phyloP scores from a whole-genome alignment of 371 early-diverging fungal species.

The Mucor mucedo region DNA sequence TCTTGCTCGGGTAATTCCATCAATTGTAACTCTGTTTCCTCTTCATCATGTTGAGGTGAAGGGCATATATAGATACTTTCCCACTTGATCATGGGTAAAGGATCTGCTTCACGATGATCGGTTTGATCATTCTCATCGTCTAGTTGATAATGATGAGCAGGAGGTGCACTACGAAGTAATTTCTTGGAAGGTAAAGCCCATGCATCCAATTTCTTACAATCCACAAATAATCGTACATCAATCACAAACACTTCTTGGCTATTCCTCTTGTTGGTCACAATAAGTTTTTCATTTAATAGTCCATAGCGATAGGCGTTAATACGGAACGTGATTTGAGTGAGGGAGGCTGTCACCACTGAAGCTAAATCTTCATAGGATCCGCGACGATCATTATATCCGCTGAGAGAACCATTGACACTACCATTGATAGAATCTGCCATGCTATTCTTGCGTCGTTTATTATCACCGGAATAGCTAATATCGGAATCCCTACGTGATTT shows the following conservation, averaged over 20 bases:
- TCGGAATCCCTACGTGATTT: constrained; percentile 27
- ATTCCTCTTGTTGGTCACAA: constrained; percentile 75
- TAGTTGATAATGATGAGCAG: background rate
- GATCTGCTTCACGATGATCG: constrained; percentile 53
- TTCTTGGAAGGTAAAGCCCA: constrained; percentile 32
- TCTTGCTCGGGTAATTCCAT: constrained; percentile 42
- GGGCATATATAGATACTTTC: constrained; percentile 63
- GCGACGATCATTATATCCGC: constrained; percentile 11
- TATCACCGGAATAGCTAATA: constrained; percentile 11
- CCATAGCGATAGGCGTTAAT: constrained; percentile 66
- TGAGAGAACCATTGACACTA: constrained; percentile 3
- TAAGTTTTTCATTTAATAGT: constrained; percentile 61
- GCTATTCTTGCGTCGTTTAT: constrained; percentile 10
- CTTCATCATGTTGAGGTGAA: constrained; percentile 16
- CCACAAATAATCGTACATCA: constrained; percentile 73
- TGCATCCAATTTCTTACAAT: constrained; percentile 49
- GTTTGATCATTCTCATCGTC: constrained; percentile 28
- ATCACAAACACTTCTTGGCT: constrained; percentile 67
- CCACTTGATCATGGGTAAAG: constrained; percentile 53
- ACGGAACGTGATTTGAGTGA: constrained; percentile 64
- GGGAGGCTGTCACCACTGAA: constrained; percentile 34
- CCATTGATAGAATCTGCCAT: background rate
- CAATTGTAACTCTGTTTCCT: constrained; percentile 29
- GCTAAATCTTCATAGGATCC: constrained; percentile 22
- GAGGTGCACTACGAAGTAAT: constrained; percentile 22